Conservation (phyloP, 768 basidiomycete genomes). For the Stropharia rugosoannulata region DNA sequence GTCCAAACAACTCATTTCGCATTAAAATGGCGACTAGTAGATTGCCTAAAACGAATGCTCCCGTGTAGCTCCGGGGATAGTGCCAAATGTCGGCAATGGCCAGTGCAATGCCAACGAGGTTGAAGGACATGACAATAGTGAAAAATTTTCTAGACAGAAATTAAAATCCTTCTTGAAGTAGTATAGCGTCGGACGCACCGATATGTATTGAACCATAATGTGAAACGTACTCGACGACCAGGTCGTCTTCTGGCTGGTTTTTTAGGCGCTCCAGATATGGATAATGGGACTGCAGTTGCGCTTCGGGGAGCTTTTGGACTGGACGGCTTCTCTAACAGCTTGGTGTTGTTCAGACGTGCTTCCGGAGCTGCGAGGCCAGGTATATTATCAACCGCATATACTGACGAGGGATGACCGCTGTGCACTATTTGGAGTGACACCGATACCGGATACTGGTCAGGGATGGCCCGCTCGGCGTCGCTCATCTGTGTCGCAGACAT, state of each 20-base stretch:
- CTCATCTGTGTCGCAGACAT: constrained; percentile 25
- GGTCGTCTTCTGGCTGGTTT: constrained; percentile 32
- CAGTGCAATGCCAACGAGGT: constrained; percentile 57
- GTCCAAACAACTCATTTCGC: constrained; percentile 82
- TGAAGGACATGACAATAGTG: constrained; percentile 56
- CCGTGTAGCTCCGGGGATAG: constrained; percentile 64
- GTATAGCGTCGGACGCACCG: constrained; percentile 38
- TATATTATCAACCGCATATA: constrained; percentile 1
- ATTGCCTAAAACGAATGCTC: constrained; percentile 76
- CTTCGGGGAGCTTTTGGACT: neutral
- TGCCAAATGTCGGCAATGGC: constrained; percentile 65
- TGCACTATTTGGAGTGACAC: constrained; percentile 17
- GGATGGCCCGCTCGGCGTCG: constrained; percentile 38
- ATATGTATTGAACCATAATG: constrained; percentile 81
- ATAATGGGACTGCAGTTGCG: neutral
- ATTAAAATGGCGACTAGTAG: constrained; percentile 70
- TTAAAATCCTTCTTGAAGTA: neutral
- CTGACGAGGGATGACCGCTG: constrained; percentile 1
- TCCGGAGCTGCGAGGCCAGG: constrained; percentile 1
- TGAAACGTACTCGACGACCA: constrained; percentile 57
- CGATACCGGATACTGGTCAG: constrained; percentile 22
- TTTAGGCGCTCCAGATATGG: constrained; percentile 6
- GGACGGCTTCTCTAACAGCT: neutral
- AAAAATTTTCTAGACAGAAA: constrained; percentile 63
- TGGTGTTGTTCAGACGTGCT: constrained; percentile 2